phyloP scores from a whole-genome alignment of 2,329 filamentous ascomycete genomes.

The Ophiocordyceps camponoti-floridani region DNA sequence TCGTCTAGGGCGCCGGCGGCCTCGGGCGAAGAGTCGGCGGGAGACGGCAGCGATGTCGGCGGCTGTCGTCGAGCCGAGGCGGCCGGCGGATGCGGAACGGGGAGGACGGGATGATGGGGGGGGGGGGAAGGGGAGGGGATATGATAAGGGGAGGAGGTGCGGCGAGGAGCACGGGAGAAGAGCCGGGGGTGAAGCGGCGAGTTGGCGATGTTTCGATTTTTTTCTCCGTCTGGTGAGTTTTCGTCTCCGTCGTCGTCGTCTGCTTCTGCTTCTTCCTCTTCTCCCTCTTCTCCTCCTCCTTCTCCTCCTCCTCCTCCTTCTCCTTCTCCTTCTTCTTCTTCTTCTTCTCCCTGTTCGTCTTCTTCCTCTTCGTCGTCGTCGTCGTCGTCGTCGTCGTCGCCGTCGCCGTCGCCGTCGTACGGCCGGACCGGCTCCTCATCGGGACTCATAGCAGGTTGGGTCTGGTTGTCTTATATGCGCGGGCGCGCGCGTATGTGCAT shows the following conservation, averaged over 20 bases:
- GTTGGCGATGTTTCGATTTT: no score
- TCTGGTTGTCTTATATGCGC: not conserved
- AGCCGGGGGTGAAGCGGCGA: not conserved
- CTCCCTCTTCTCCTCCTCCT: no score
- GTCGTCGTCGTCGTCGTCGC: conserved; percentile 14
- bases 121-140: not conserved
- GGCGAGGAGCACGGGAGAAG: not conserved
- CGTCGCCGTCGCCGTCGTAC: conserved; percentile 8
- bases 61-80: not conserved
- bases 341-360: no score
- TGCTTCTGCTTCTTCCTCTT: no score
- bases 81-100: not conserved
- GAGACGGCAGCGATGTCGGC: not conserved
- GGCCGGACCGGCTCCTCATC: conserved; percentile 13
- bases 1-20: not conserved
- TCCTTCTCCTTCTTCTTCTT: no score
- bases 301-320: no score
- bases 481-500: not conserved
- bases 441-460: conserved; percentile 2
- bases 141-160: no score
- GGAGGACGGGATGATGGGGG: not conserved
- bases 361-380: no score
- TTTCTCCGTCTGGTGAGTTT: no score
- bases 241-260: no score
- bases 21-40: not conserved